phyloP scores from a whole-genome alignment of 345 rosid species.

The Aquilaria sinensis region DNA sequence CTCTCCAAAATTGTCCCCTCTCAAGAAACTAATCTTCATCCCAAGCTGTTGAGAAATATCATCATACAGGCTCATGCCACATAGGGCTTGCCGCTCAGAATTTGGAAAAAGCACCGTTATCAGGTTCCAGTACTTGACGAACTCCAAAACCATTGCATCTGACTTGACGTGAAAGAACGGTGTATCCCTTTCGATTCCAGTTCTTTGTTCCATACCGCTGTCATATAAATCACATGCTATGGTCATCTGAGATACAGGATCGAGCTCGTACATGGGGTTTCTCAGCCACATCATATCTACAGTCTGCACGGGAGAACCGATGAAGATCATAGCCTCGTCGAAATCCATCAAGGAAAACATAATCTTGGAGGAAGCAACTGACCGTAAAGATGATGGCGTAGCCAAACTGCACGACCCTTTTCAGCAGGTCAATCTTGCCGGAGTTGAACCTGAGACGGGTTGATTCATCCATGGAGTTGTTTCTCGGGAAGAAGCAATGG shows the following conservation, averaged over 20 bases:
- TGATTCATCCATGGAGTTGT: not conserved
- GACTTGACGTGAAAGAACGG: conserved; percentile 32
- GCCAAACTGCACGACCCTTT: conserved; percentile 28
- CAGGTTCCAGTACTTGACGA: conserved; percentile 16
- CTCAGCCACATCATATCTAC: conserved; percentile 54
- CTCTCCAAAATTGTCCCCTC: conserved; percentile 11
- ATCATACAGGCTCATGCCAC: conserved; percentile 2
- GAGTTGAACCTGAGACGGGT: conserved; percentile 2
- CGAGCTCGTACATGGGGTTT: conserved; percentile 32
- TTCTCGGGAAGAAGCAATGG: conserved; percentile 27
- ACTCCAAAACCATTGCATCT: conserved; percentile 6
- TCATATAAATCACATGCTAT: conserved; percentile 25
- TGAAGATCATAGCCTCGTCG: not conserved
- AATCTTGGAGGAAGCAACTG: conserved; percentile 4
- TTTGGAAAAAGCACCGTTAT: conserved; percentile 20
- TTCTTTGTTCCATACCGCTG: not conserved
- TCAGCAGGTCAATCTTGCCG: conserved; percentile 19
- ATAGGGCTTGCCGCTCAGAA: conserved; percentile 10
- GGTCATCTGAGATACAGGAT: conserved; percentile 5
- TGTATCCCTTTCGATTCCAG: conserved; percentile 14
- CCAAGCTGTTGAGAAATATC: not conserved
- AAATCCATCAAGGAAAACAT: not conserved
- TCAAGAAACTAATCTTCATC: conserved; percentile 2
- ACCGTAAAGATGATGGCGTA: conserved; percentile 43
- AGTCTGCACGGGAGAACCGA: conserved; percentile 24